A percentile compares a stretch with the other conserved stretches of the same genome.
phyloP scores from a whole-genome alignment of 2,329 filamentous ascomycete genomes.

The Venturiaceae sp. region DNA sequence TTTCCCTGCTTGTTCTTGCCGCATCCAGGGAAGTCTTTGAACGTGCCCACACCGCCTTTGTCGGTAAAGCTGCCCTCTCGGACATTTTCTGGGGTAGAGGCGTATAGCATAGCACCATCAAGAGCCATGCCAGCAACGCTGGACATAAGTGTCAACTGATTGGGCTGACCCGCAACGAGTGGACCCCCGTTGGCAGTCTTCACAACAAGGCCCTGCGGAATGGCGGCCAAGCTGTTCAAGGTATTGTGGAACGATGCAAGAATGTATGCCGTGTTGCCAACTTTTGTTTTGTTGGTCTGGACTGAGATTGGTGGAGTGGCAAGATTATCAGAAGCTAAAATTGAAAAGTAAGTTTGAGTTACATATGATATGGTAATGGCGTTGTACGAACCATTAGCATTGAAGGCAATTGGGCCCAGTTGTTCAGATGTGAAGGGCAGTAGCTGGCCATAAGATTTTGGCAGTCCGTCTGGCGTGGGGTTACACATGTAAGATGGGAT shows the following conservation, averaged over 20 bases:
- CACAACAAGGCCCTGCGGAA: background rate
- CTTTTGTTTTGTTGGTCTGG: background rate
- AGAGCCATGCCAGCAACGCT: background rate
- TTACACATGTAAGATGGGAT: background rate
- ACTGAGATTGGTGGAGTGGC: background rate
- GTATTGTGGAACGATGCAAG: background rate
- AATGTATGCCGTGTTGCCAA: slow-evolving; percentile 3
- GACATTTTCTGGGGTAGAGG: background rate
- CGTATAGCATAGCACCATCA: background rate
- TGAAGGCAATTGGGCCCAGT: background rate
- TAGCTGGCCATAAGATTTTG: background rate
- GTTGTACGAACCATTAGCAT: background rate
- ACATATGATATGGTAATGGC: too few relatives aligned
- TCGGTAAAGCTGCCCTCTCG: slow-evolving; percentile 1
- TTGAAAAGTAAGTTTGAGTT: too few relatives aligned
- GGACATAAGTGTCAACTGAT: background rate
- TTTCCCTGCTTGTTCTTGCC: background rate
- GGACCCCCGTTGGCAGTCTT: background rate
- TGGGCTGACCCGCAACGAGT: background rate
- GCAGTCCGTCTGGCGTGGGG: background rate
- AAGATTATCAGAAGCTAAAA: background rate
- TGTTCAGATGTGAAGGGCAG: background rate
- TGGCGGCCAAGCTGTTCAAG: background rate
- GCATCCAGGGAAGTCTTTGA: background rate
- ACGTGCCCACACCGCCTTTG: background rate